Evolutionary conservation across 2,329 filamentous ascomycete species (phyloP).

Genomic region (Cladosporium sp.): DNA sequence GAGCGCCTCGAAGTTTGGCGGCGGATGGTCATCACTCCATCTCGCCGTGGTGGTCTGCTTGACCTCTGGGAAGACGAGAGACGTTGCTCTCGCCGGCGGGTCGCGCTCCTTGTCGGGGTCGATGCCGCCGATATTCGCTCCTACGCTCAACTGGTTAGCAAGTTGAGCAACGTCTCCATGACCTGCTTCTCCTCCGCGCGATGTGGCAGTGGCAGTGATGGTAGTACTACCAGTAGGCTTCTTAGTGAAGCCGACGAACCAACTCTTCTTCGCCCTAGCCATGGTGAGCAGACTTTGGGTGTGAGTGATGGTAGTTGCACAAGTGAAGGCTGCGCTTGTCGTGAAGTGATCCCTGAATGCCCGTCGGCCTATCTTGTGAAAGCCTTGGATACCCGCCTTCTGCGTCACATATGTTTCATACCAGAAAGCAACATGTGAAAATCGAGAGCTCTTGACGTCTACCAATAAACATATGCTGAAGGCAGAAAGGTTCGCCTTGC

Average conservation of each 20-base stretch:
- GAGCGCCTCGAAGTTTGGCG: constrained; percentile 46
- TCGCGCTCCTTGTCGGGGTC: constrained; percentile 34
- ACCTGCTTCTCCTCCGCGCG: not conserved
- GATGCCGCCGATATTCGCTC: constrained; percentile 21
- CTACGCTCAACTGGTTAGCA: constrained; percentile 6
- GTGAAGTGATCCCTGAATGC: not conserved
- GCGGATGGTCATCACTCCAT: constrained; percentile 27
- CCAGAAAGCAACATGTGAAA: not conserved
- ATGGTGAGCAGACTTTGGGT: constrained; percentile 4
- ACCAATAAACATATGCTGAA: not conserved
- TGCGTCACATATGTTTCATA: not conserved
- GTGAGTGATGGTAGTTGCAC: constrained; percentile 10
- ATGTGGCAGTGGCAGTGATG: not conserved
- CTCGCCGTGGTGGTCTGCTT: constrained; percentile 4
- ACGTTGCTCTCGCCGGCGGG: constrained; percentile 30
- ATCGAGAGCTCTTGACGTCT: not conserved
- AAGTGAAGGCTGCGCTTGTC: not conserved
- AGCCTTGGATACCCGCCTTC: not conserved
- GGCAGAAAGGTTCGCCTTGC: not conserved
- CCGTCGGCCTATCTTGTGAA: not conserved
- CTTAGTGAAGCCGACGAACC: constrained; percentile 12
- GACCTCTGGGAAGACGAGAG: constrained; percentile 29
- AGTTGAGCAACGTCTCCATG: not conserved
- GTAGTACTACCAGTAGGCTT: not conserved
- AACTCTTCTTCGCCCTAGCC: constrained; percentile 12